phyloP scores from a whole-genome alignment of 306 rosid species.

The Rubus idaeus region DNA sequence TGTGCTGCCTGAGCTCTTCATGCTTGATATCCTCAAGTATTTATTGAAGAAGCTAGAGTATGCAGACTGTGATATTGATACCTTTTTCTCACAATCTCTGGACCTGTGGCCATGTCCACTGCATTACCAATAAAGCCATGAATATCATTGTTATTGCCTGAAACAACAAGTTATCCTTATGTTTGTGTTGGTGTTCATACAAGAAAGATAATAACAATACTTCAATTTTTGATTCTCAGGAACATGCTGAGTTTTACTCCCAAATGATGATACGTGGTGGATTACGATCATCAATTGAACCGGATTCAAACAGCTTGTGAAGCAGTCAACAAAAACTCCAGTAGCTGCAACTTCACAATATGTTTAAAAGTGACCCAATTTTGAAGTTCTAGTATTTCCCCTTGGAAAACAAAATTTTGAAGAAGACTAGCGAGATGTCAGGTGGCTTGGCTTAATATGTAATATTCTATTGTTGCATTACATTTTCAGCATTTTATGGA shows the following conservation, averaged over 20 bases:
- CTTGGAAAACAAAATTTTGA: conserved; percentile 1
- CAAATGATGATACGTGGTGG: conserved; percentile 21
- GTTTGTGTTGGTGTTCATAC: background rate
- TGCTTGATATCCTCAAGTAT: background rate
- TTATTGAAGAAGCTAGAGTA: background rate
- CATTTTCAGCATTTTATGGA: background rate
- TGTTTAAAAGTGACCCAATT: background rate
- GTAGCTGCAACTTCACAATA: background rate
- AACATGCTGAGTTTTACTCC: conserved; percentile 24
- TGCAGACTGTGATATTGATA: background rate
- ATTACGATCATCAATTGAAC: conserved; percentile 19
- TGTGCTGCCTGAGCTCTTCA: too few species aligned
- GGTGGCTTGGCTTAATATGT: background rate
- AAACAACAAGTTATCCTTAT: too few species aligned
- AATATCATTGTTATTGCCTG: too few species aligned
- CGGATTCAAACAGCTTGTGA: conserved; percentile 14
- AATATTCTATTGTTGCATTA: background rate
- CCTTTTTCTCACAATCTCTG: background rate
- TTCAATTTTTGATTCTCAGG: background rate
- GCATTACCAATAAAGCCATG: too few species aligned
- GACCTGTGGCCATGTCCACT: background rate
- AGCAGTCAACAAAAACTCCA: background rate
- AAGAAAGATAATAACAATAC: background rate
- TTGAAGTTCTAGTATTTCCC: background rate
- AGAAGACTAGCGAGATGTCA: background rate